Conservation (phyloP, 202 grass and related monocot species). For the Zoysia matrella region DNA sequence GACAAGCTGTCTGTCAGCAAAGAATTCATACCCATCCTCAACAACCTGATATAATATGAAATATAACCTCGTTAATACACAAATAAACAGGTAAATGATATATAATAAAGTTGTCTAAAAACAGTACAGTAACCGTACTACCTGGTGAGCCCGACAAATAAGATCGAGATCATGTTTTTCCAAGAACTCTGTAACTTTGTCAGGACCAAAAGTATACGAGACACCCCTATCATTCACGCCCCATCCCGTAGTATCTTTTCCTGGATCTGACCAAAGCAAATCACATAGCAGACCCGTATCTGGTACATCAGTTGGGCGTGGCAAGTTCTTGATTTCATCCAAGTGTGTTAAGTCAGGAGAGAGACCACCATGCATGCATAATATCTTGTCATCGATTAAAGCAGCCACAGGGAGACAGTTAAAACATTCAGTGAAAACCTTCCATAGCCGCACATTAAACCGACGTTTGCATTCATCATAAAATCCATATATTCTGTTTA, state of each 20-base stretch:
- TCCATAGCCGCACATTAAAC: too few species aligned
- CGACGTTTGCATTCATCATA: too few species aligned
- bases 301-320: conserved; percentile 75
- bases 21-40: conserved; percentile 97
- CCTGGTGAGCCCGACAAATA: conserved; percentile 91
- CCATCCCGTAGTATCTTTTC: conserved; percentile 85
- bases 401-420: too few species aligned
- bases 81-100: not conserved
- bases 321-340: conserved; percentile 75
- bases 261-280: conserved; percentile 93
- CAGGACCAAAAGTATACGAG: conserved; percentile 86
- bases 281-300: conserved; percentile 86
- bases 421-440: too few species aligned
- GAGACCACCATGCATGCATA: too few species aligned
- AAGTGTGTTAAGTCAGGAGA: conserved; percentile 46
- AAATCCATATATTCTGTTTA: too few species aligned
- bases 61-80: conserved; percentile 25
- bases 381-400: too few species aligned
- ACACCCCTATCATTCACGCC: conserved; percentile 94
- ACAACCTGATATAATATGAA: conserved; percentile 75
- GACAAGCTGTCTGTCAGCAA: conserved; percentile 89
- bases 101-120: conserved; percentile 4
- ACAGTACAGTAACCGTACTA: conserved; percentile 16
- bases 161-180: conserved; percentile 83
- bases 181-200: conserved; percentile 85